Conservation (phyloP, 2,329 filamentous ascomycete species). For the Aureobasidium subglaciale region DNA sequence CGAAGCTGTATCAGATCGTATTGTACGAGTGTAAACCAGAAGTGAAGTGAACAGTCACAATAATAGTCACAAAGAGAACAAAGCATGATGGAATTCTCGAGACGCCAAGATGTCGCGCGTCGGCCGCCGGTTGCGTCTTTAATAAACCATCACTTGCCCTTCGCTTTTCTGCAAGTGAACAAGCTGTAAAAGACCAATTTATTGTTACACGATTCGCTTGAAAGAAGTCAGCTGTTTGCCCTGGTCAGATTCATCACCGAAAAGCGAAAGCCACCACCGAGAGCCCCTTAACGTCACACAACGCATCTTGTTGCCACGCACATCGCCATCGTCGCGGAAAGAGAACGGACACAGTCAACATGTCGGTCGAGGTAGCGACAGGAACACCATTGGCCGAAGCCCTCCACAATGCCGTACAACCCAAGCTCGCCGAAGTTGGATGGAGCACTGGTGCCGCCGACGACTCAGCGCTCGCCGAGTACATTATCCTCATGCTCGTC, state of each 20-base stretch:
- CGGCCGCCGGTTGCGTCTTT: slow-evolving; percentile 5
- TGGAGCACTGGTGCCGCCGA: slow-evolving; percentile 79
- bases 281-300: background rate
- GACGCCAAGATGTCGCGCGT: background rate
- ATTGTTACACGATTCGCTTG: slow-evolving; percentile 5
- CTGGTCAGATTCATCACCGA: background rate
- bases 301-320: slow-evolving; percentile 2
- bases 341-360: slow-evolving; percentile 33
- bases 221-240: background rate
- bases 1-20: background rate
- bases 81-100: background rate
- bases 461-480: slow-evolving; percentile 83
- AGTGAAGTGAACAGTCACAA: background rate
- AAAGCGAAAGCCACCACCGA: too few species aligned
- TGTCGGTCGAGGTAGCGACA: slow-evolving; percentile 70
- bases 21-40: background rate
- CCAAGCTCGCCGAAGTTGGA: slow-evolving; percentile 85
- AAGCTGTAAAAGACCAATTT: background rate
- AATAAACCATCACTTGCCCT: slow-evolving; percentile 3
- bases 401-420: slow-evolving; percentile 74
- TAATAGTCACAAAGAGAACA: background rate
- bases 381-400: slow-evolving; percentile 80
- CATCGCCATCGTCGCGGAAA: background rate
- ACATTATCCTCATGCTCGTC: slow-evolving; percentile 93
- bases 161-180: background rate